These are phyloP conservation scores for Xylariaceae sp. DNA, from an alignment of 2,329 filamentous ascomycete genomes.

Conservation along the genomic window DNA sequence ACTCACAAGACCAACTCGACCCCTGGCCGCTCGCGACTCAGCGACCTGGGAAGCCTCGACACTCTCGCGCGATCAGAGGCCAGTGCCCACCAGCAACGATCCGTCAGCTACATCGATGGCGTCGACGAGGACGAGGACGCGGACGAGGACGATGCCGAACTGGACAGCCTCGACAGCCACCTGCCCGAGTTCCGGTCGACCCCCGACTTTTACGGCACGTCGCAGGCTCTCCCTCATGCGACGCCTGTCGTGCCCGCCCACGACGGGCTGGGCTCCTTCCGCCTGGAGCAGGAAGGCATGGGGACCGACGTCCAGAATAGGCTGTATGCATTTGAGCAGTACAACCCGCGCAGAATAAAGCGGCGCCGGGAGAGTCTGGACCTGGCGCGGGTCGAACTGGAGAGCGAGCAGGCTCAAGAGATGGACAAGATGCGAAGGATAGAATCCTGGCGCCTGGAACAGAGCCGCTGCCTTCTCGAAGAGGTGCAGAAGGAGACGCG, in stretches of 20 bases:
- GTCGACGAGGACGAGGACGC: constrained; percentile 46
- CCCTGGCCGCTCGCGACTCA: constrained; percentile 63
- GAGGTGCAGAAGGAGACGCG: constrained; percentile 84
- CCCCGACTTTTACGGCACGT: constrained; percentile 33
- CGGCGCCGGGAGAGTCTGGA: constrained; percentile 47
- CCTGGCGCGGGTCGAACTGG: constrained; percentile 40
- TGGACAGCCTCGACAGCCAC: constrained; percentile 90
- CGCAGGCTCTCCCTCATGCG: constrained; percentile 43
- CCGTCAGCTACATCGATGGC: constrained; percentile 29
- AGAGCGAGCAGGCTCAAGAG: constrained; percentile 52
- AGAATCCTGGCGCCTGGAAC: constrained; percentile 85
- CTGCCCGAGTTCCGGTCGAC: constrained; percentile 76
- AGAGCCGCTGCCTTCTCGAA: constrained; percentile 76
- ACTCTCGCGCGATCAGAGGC: constrained; percentile 56
- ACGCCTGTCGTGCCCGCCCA: constrained; percentile 78
- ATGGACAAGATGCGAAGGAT: constrained; percentile 75
- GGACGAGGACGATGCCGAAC: constrained; percentile 65
- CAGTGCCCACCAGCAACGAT: constrained; percentile 36
- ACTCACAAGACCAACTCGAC: constrained; percentile 58
- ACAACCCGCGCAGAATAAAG: constrained; percentile 63
- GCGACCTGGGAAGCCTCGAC: constrained; percentile 73
- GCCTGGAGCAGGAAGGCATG: constrained; percentile 48
- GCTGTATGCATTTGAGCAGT: constrained; percentile 81
- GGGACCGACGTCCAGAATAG: constrained; percentile 65
- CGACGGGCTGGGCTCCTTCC: constrained; percentile 85